These are phyloP conservation scores for Corymbia calophylla DNA, from an alignment of 441 rosid genomes.

Conservation along the genomic window DNA sequence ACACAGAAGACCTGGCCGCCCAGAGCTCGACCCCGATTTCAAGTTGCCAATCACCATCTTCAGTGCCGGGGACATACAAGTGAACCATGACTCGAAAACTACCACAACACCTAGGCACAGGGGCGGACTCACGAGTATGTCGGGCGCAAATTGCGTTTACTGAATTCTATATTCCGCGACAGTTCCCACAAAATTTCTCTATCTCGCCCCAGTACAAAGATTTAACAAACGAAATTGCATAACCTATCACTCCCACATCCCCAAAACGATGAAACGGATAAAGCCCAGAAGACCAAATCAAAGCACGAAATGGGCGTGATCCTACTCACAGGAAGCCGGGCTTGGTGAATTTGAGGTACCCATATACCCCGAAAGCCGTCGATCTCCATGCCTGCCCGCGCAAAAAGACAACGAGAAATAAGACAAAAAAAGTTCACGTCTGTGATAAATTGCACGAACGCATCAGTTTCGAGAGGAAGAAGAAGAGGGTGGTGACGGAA, in stretches of 20 bases:
- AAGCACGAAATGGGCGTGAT: not conserved
- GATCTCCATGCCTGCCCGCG: conserved; percentile 60
- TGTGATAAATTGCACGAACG: not conserved
- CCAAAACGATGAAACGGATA: not conserved
- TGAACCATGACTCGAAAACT: not conserved
- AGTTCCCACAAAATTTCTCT: not conserved
- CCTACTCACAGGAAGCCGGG: conserved; percentile 62
- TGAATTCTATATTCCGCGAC: not conserved
- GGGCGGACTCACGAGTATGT: not conserved
- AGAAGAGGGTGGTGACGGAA: not conserved
- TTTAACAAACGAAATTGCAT: not conserved
- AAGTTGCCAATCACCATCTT: not conserved
- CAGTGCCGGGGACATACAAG: not conserved
- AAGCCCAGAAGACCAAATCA: not conserved
- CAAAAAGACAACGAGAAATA: not conserved
- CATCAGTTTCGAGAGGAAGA: not conserved
- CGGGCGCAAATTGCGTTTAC: not conserved
- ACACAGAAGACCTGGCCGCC: not conserved
- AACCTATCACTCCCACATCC: too few relatives aligned
- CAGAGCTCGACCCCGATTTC: not conserved
- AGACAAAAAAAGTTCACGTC: not conserved
- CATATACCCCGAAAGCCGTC: conserved; percentile 67
- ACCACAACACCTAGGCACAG: not conserved
- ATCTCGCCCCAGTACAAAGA: not conserved
- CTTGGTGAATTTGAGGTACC: conserved; percentile 73